Percentiles rank a stretch among this genome's conserved stretches.
Evolutionary conservation across 148 eudicot genomes (phyloP).

Genomic region (Silene conica): DNA sequence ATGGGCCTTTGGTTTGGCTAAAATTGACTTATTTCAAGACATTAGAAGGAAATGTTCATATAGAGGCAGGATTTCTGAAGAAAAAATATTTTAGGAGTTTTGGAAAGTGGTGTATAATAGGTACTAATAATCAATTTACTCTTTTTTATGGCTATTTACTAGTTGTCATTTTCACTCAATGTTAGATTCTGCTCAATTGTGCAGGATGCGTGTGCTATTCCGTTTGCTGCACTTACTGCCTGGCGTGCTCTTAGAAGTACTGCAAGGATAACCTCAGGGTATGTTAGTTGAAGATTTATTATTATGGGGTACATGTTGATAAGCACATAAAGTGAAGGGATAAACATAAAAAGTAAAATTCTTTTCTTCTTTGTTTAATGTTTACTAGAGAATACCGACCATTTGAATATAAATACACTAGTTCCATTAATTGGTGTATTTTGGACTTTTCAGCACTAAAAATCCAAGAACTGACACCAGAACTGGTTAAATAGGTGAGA

Average conservation of each 20-base stretch:
- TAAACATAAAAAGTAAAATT: neutral
- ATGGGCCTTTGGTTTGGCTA: neutral
- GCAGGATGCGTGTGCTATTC: slow-evolving; percentile 93
- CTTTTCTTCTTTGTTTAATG: neutral
- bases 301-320: neutral
- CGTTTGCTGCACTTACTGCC: slow-evolving; percentile 97
- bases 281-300: slow-evolving; percentile 20
- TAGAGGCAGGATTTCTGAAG: neutral
- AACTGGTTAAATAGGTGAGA: neutral
- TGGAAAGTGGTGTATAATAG: neutral
- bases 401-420: neutral
- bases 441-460: neutral
- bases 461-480: neutral
- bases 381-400: neutral
- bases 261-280: slow-evolving; percentile 84
- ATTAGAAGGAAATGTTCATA: neutral
- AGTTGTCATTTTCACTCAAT: neutral
- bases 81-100: too few species aligned
- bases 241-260: slow-evolving; percentile 89
- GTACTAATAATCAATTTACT: too few species aligned
- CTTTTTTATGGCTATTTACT: neutral
- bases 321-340: neutral
- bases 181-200: slow-evolving; percentile 9
- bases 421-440: neutral
- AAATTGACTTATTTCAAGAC: neutral